Base-by-base conservation (phyloP, 164 flowering plant species). In the Litsea cubeba region DNA sequence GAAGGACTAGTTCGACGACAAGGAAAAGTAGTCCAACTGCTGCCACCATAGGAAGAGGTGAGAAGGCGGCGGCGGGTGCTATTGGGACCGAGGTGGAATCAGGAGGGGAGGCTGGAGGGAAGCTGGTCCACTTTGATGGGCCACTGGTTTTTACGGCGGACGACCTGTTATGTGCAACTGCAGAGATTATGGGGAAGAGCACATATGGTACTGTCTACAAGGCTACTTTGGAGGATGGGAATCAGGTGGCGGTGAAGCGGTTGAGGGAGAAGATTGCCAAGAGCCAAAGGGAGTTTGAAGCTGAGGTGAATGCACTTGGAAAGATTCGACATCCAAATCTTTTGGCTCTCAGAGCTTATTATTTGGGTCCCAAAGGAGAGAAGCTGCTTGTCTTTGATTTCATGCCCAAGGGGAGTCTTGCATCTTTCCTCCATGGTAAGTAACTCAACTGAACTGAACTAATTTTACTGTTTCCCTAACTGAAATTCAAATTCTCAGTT, bases 151-250 rank as follows among this genome's bases (percentile, higher is more conserved):
- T 96, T 73, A 88, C 98, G 0, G 99, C 97, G 3, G 98, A 96
- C 64, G 99, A 96, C 79, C 82, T 96, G 62, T 74, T 96, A 73
- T 92, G 98, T 72, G 99, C 98, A 4, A 92, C 97, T 7, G 99
- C 99, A 0, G 99, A 96, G 82, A 89, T 94, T 25, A 94, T 96
- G 98, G 98, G 98, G 73, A 96, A 96, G 84, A 91, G 94, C 65
- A 83, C 87, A 20, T 96, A 88, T 58, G 99, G 99, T 50, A 96
- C 99, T 0, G 92, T 89, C 0, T 96, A 96, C 72, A 96, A 91
- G 82, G 98, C 99, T 1, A 92, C 94, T 30, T 77, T 96, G 71
- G 99, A 94, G 73, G 97, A 92, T 80, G 95, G 94, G 1, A 87
- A 83, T 78, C 85, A 89, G 74, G 97, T 96, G 73, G 97, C 93